Evolutionary conservation across 2,329 filamentous ascomycete species (phyloP), one percentile per base, ranked within the genome.

Genomic region (Pseudogymnoascus sp.): DNA sequence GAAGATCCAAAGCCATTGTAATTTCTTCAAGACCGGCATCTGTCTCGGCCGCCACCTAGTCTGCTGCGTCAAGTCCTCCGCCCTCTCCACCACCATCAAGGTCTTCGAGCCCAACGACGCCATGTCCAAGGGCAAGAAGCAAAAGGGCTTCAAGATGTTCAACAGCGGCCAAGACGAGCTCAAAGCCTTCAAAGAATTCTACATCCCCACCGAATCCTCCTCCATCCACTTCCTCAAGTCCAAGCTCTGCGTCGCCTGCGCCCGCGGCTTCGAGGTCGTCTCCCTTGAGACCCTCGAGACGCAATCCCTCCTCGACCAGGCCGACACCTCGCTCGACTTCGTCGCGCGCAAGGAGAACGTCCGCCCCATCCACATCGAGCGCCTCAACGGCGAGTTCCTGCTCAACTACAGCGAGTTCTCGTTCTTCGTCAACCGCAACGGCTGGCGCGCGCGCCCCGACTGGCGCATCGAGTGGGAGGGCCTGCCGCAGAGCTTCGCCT

Each of bases 401-500:
- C 87, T 99, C 67, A 97, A 97, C 77, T 99, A 99, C 78, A 95
- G 91, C 3, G 95, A 99, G 75, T 99, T 97, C 77, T 96, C 91
- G 11, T 99, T 99, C 84, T 99, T 97, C 72, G 95, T 99, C 73
- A 61, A 99, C 77, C 87, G 95, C 71, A 97, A 99, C 75, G 95
- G 95, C 38, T 99, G 95, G 95, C 87, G 95, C 66, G 93, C 93
- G 62, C 84, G 93, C 71, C 92, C 93, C 4, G 95, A 99, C 76
- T 99, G 95, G 95, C 88, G 89, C 71, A 96, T 99, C 72, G 89
- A 93, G 67, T 99, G 95, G 95, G 95, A 99, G 78, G 95, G 95
- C 63, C 90, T 87, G 49, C 95, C 95, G 42, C 89, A 91, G 71
- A 88, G 88, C 64, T 99, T 99, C 76, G 95, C 95, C 1, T 87